Evolutionary conservation across 2,329 filamentous ascomycete species (phyloP).

Genomic region (Phyllachora maydis): DNA sequence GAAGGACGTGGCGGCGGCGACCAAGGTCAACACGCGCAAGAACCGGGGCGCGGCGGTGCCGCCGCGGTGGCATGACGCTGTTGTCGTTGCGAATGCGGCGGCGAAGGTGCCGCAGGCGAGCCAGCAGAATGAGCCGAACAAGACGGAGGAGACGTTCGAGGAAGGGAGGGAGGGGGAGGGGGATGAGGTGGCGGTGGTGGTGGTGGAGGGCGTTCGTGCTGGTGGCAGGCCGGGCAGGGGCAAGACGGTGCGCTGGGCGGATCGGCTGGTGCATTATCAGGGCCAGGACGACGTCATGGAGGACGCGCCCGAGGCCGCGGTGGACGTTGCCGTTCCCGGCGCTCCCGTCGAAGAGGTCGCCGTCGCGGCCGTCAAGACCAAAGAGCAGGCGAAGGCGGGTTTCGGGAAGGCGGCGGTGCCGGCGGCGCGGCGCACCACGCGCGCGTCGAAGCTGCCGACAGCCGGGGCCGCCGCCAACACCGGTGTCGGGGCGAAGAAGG

Average conservation of each 20-base stretch:
- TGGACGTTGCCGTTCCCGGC: slow-evolving; percentile 3
- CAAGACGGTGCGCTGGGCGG: slow-evolving; percentile 14
- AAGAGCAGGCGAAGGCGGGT: not conserved
- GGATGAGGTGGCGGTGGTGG: slow-evolving; percentile 1
- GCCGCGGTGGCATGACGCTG: too few species aligned
- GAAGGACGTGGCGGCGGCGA: slow-evolving; percentile 19
- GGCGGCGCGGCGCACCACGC: slow-evolving; percentile 3
- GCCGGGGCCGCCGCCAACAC: slow-evolving; percentile 1
- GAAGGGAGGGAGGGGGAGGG: slow-evolving; percentile 7
- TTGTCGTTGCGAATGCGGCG: too few species aligned
- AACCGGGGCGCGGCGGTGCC: slow-evolving; percentile 18
- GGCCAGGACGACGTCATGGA: slow-evolving; percentile 4
- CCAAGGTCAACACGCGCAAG: slow-evolving; percentile 20
- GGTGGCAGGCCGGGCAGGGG: slow-evolving; percentile 2
- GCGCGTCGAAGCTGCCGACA: slow-evolving; percentile 6
- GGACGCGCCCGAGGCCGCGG: slow-evolving; percentile 2
- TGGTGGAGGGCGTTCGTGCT: slow-evolving; percentile 1
- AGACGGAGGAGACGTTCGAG: slow-evolving; percentile 8
- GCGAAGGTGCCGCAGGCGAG: slow-evolving; percentile 11
- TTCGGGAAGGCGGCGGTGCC: slow-evolving; percentile 3
- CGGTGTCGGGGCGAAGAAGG: not conserved
- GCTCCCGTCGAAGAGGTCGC: slow-evolving; percentile 1
- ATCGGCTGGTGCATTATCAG: slow-evolving; percentile 11
- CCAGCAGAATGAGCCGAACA: slow-evolving; percentile 9
- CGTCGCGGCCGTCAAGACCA: slow-evolving; percentile 1